Percentiles rank a stretch among this genome's conserved stretches.
phyloP scores from a whole-genome alignment of 225 moss, liverwort and hornwort genomes.

The Pseudisothecium myosuroides region DNA sequence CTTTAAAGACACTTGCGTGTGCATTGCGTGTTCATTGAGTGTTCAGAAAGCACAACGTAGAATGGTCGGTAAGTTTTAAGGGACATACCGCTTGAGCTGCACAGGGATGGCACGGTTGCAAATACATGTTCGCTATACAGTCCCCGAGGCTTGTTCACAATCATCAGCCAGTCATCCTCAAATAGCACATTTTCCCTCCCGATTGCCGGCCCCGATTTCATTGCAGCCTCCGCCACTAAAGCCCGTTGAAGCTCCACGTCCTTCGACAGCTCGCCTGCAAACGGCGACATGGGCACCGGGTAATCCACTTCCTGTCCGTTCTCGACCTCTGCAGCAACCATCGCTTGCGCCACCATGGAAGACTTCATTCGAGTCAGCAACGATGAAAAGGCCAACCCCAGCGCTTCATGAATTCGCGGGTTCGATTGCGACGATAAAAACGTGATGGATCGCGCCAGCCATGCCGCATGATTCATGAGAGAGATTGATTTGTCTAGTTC shows the following conservation, averaged over 20 bases:
- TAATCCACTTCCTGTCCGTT: constrained; percentile 12
- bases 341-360: neutral
- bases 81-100: constrained; percentile 16
- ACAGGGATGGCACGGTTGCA: constrained; percentile 43
- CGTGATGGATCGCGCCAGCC: neutral
- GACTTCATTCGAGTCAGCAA: neutral
- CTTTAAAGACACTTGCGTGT: neutral
- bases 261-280: constrained; percentile 59
- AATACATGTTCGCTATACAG: constrained; percentile 88
- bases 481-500: neutral
- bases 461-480: constrained; percentile 1
- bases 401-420: neutral
- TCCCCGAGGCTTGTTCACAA: constrained; percentile 86
- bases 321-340: neutral
- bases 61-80: neutral
- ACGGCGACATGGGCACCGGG: constrained; percentile 73
- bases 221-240: constrained; percentile 76
- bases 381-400: neutral
- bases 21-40: neutral
- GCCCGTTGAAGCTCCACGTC: constrained; percentile 78
- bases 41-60: neutral
- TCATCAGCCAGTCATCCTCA: constrained; percentile 82
- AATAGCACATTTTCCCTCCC: constrained; percentile 50
- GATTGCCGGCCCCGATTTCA: constrained; percentile 63
- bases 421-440: neutral